These are phyloP conservation scores for Diplogelasinospora grovesii DNA, from an alignment of 495 filamentous ascomycete genomes.

Conservation along the genomic window DNA sequence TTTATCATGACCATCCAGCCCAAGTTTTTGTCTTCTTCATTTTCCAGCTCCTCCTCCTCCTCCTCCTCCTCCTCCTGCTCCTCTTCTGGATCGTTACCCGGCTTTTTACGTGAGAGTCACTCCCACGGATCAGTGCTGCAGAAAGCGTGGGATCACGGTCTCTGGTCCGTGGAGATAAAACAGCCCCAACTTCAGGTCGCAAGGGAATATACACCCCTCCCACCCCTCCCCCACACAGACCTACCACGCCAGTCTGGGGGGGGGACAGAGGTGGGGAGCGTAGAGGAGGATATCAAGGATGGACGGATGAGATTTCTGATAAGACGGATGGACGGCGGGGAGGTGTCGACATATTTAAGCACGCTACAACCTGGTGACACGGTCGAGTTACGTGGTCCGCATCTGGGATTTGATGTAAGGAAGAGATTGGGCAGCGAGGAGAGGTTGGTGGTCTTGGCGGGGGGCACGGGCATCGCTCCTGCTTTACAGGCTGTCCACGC, in stretches of 20 bases:
- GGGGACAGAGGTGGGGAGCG: too few relatives aligned
- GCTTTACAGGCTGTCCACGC: slow-evolving; percentile 71
- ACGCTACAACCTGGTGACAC: slow-evolving; percentile 49
- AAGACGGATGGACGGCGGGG: slow-evolving; percentile 38
- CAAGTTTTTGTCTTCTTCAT: neutral
- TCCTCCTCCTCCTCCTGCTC: slow-evolving; percentile 12
- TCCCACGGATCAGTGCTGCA: slow-evolving; percentile 1
- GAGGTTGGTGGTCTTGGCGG: slow-evolving; percentile 74
- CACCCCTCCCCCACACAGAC: slow-evolving; percentile 48
- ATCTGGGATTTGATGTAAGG: slow-evolving; percentile 59
- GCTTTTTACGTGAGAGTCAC: neutral
- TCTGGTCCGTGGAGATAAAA: slow-evolving; percentile 88
- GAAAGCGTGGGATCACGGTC: slow-evolving; percentile 40
- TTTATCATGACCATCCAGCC: slow-evolving; percentile 66
- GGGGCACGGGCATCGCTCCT: slow-evolving; percentile 89
- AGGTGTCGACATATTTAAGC: slow-evolving; percentile 62
- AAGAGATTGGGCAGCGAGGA: slow-evolving; percentile 30
- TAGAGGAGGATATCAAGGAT: slow-evolving; percentile 45
- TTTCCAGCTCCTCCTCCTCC: slow-evolving; percentile 1
- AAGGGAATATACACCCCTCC: slow-evolving; percentile 81
- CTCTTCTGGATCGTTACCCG: too few relatives aligned
- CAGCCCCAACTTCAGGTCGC: slow-evolving; percentile 89
- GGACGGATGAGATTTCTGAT: slow-evolving; percentile 43
- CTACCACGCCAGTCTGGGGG: too few relatives aligned
- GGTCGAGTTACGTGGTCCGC: slow-evolving; percentile 73